A percentile compares a stretch with the other conserved stretches of the same genome.
These are phyloP conservation scores for Darksidea phi DNA, from an alignment of 495 filamentous ascomycete genomes.

Conservation along the genomic window DNA sequence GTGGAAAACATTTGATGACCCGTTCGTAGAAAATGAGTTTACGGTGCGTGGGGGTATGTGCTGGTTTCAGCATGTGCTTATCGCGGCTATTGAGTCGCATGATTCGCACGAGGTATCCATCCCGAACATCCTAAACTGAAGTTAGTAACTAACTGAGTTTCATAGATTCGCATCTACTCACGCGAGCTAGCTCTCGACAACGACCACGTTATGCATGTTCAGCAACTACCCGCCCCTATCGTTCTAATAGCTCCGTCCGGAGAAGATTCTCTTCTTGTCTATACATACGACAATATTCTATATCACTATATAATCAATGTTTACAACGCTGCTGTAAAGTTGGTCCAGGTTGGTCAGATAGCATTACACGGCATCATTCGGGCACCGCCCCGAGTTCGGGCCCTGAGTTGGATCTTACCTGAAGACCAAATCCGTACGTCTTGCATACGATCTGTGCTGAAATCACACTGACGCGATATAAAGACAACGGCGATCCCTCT, in stretches of 20 bases:
- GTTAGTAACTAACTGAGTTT: background rate
- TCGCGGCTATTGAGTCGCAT: constrained; percentile 87
- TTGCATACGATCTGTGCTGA: background rate
- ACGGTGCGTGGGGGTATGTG: constrained; percentile 94
- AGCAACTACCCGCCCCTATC: constrained; percentile 77
- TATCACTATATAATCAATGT: constrained; percentile 89
- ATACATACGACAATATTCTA: constrained; percentile 93
- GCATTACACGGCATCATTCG: constrained; percentile 94
- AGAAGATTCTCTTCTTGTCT: constrained; percentile 91
- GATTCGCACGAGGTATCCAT: constrained; percentile 70
- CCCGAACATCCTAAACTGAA: background rate
- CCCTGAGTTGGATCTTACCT: constrained; percentile 93
- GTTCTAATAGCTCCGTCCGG: constrained; percentile 84
- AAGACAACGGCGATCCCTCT: constrained; percentile 85
- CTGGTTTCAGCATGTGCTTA: constrained; percentile 94
- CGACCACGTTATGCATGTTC: constrained; percentile 65
- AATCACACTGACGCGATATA: constrained; percentile 19
- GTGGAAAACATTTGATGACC: constrained; percentile 91
- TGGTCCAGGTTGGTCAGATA: constrained; percentile 92
- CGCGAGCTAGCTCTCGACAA: constrained; percentile 78
- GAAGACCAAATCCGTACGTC: constrained; percentile 78
- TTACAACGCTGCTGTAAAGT: constrained; percentile 61
- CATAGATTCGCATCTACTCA: constrained; percentile 81
- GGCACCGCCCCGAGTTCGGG: constrained; percentile 85
- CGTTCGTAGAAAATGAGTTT: constrained; percentile 81